phyloP scores from a whole-genome alignment of 176 grass and related monocot species.

The Carex cristatella region DNA sequence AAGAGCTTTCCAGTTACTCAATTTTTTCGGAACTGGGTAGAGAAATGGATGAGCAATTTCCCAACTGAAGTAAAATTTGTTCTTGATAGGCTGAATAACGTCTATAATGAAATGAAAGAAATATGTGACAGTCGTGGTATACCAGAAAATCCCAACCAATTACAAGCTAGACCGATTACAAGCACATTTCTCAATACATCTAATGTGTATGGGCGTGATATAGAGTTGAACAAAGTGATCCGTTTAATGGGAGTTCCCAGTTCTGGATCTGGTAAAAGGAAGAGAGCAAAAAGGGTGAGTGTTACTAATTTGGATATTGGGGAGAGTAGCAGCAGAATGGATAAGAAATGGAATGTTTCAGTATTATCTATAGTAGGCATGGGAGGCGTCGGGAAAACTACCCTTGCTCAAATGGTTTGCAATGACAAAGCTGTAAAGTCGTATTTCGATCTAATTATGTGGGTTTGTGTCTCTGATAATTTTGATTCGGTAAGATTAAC shows the following conservation, averaged over 20 bases:
- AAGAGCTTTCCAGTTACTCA: background rate
- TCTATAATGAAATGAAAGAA: background rate
- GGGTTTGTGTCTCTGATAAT: slow-evolving; percentile 9
- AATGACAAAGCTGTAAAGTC: background rate
- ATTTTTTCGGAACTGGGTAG: no score
- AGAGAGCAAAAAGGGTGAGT: background rate
- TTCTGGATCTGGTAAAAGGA: background rate
- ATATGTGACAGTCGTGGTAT: background rate
- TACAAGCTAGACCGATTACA: background rate
- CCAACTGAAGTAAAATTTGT: background rate
- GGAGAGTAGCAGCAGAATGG: background rate
- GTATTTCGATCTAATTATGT: background rate
- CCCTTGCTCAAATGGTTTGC: slow-evolving; percentile 5
- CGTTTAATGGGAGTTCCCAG: background rate
- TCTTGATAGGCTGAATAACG: background rate
- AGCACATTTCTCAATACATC: background rate
- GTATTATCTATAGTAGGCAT: background rate
- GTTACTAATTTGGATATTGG: background rate
- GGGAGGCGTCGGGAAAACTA: background rate
- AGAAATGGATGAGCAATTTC: background rate
- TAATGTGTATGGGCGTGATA: background rate
- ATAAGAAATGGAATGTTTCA: background rate
- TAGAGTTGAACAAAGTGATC: background rate
- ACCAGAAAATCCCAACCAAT: background rate
- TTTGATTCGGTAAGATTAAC: slow-evolving; percentile 29